Conservation (phyloP, 2,329 filamentous ascomycete species). For the Pezicula neosporulosa region DNA sequence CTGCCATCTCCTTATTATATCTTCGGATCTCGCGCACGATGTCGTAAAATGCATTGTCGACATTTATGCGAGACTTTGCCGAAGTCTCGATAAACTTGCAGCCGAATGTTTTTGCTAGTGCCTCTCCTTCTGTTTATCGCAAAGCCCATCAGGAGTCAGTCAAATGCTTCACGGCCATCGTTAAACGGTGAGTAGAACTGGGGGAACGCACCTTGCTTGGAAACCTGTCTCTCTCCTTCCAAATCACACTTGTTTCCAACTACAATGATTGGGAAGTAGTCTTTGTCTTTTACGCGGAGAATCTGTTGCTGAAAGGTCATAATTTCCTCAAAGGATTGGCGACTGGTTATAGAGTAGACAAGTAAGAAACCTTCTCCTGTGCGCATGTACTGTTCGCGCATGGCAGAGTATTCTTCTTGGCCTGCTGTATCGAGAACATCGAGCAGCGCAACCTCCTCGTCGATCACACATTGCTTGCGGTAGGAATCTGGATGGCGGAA, state of each 20-base stretch:
- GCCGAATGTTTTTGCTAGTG: slow-evolving; percentile 79
- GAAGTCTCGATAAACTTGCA: slow-evolving; percentile 99
- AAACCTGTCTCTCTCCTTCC: slow-evolving; percentile 86
- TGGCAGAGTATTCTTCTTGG: slow-evolving; percentile 98
- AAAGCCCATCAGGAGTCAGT: background rate
- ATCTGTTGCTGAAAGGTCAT: slow-evolving; percentile 99
- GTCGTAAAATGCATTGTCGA: slow-evolving; percentile 98
- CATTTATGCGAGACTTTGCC: slow-evolving; percentile 95
- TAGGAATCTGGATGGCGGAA: slow-evolving; percentile 72
- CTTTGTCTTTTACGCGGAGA: slow-evolving; percentile 97
- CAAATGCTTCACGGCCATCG: too few species aligned
- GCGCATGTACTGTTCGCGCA: slow-evolving; percentile 99
- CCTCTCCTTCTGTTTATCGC: slow-evolving; percentile 71
- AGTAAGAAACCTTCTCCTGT: slow-evolving; percentile 97
- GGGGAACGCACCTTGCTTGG: slow-evolving; percentile 72
- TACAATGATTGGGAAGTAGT: slow-evolving; percentile 99
- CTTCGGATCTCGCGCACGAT: slow-evolving; percentile 96
- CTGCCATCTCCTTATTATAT: slow-evolving; percentile 98
- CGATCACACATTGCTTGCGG: slow-evolving; percentile 99
- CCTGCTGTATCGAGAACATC: slow-evolving; percentile 98
- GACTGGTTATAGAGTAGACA: slow-evolving; percentile 96
- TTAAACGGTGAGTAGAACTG: background rate
- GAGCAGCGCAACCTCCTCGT: slow-evolving; percentile 95
- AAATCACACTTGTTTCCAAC: slow-evolving; percentile 99
- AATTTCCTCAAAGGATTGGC: slow-evolving; percentile 98